Conservation (phyloP, 2,329 filamentous ascomycete genomes). For the Penicillium rolfsii region DNA sequence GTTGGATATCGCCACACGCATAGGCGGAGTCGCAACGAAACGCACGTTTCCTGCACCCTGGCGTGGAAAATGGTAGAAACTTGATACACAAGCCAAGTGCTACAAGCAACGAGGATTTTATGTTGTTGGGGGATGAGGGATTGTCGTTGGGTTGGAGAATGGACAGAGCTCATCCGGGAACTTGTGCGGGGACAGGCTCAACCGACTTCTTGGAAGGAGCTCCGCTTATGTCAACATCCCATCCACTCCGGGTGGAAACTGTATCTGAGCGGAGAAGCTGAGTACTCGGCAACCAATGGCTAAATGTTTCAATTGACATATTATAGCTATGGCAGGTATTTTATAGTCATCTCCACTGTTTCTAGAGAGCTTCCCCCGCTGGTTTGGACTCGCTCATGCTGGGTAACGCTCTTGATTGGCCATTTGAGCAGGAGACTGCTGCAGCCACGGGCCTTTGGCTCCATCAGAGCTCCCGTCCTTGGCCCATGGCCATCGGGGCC, state of each 20-base stretch:
- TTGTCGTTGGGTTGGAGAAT: conserved; percentile 1
- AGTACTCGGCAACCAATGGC: neutral
- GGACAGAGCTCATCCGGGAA: conserved; percentile 6
- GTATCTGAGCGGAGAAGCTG: neutral
- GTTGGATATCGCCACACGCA: conserved; percentile 26
- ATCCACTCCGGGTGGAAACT: neutral
- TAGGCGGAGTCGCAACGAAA: conserved; percentile 12
- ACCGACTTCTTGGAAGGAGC: conserved; percentile 11
- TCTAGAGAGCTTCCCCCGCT: neutral
- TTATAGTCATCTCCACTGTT: neutral
- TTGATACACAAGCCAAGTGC: conserved; percentile 13
- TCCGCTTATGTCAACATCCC: conserved; percentile 31
- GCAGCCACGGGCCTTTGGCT: conserved; percentile 12
- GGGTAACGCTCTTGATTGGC: conserved; percentile 16
- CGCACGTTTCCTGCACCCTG: conserved; percentile 20
- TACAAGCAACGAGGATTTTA: neutral
- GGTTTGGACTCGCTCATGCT: neutral
- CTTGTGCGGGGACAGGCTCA: conserved; percentile 20
- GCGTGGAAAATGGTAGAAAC: conserved; percentile 14
- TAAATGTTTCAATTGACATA: neutral
- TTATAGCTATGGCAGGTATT: neutral
- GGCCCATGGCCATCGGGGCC: conserved; percentile 7
- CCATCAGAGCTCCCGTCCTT: conserved; percentile 11
- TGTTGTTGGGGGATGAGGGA: neutral
- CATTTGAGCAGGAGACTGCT: conserved; percentile 2